A percentile compares a stretch with the other conserved stretches of the same genome.
Conservation (phyloP, 2,329 filamentous ascomycete species). For the Xylaria sp. region DNA sequence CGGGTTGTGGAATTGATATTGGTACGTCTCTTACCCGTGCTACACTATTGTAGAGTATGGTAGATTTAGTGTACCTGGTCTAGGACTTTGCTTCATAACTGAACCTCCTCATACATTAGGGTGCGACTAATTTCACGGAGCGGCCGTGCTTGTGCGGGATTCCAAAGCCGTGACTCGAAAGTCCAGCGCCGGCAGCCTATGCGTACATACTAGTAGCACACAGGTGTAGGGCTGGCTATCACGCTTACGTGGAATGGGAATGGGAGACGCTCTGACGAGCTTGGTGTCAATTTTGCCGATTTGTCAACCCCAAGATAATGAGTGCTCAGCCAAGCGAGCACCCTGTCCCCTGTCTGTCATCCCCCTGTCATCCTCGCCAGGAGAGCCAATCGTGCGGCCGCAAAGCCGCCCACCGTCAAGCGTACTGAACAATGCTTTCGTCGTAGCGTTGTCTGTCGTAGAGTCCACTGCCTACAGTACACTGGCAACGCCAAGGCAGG, state of each 20-base stretch:
- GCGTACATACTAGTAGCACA: background rate
- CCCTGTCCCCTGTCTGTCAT: background rate
- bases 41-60: background rate
- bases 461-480: conserved; percentile 9
- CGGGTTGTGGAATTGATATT: no score
- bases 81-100: background rate
- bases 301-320: conserved; percentile 31
- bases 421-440: background rate
- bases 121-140: conserved; percentile 8
- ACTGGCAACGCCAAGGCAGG: conserved; percentile 12
- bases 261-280: conserved; percentile 1
- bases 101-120: background rate
- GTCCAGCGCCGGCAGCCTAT: conserved; percentile 8
- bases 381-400: conserved; percentile 24
- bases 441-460: background rate
- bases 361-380: conserved; percentile 29
- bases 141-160: conserved; percentile 13
- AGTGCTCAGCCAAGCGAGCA: background rate
- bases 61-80: no score
- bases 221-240: conserved; percentile 1
- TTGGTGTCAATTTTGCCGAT: conserved; percentile 34
- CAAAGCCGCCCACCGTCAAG: background rate
- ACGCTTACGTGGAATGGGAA: conserved; percentile 9
- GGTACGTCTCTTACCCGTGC: no score
- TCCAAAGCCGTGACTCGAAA: conserved; percentile 14